Conservation (phyloP, 257 asterid genomes). For the Scutellaria baicalensis region DNA sequence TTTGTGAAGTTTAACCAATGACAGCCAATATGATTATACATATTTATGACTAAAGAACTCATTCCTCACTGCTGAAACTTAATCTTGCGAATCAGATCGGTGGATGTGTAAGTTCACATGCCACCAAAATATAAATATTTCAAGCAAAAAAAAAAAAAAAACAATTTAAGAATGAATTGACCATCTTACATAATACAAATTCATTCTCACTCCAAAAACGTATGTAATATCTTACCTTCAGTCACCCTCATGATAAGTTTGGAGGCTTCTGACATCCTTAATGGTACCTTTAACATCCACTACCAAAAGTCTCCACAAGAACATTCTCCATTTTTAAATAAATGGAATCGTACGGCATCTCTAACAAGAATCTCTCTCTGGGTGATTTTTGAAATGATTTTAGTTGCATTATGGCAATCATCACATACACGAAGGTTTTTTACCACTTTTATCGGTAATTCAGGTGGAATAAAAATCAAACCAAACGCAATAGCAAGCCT, state of each 20-base stretch:
- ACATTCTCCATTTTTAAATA: conserved; percentile 52
- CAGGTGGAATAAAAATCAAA: conserved; percentile 45
- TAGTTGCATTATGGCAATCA: conserved; percentile 61
- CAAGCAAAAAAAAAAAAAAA: neutral
- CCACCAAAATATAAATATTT: neutral
- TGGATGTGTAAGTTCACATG: neutral
- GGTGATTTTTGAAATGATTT: conserved; percentile 47
- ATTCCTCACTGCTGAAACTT: neutral
- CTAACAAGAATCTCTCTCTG: conserved; percentile 53
- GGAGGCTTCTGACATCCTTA: neutral
- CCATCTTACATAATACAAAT: neutral
- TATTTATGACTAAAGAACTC: neutral
- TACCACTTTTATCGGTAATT: conserved; percentile 46
- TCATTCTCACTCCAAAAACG: neutral
- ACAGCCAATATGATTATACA: neutral
- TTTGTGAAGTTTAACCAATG: too few relatives aligned
- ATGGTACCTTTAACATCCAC: neutral
- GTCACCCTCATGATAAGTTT: neutral
- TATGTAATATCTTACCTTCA: conserved; percentile 8
- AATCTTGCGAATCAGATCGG: neutral
- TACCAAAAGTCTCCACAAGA: conserved; percentile 82
- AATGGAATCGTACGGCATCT: conserved; percentile 54
- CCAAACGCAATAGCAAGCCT: conserved; percentile 75
- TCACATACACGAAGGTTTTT: conserved; percentile 63
- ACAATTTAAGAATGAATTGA: conserved; percentile 5